Percentiles rank a stretch among this genome's conserved stretches.
phyloP scores from a whole-genome alignment of 2,329 filamentous ascomycete genomes.

The Trichoderma lentiforme region DNA sequence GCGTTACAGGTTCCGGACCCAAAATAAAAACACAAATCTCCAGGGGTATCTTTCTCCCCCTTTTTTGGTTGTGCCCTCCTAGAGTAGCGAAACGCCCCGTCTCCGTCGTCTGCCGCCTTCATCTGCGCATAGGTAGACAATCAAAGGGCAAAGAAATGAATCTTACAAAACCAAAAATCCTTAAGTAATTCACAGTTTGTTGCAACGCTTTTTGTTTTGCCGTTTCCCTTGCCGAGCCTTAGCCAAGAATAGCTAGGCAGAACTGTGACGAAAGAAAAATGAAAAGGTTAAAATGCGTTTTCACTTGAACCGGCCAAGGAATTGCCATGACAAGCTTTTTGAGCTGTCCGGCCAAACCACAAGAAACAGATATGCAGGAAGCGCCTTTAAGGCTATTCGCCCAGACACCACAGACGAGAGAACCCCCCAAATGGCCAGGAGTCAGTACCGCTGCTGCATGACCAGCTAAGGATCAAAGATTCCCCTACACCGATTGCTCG shows the following conservation, averaged over 20 bases:
- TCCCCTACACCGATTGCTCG: neutral
- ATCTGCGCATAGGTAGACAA: slow-evolving; percentile 16
- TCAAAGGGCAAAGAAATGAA: slow-evolving; percentile 10
- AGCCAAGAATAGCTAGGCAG: slow-evolving; percentile 18
- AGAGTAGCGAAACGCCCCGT: slow-evolving; percentile 16
- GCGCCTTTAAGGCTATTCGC: neutral
- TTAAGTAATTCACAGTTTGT: slow-evolving; percentile 14
- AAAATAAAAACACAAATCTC: slow-evolving; percentile 5
- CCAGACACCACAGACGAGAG: neutral
- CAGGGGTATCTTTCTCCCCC: neutral
- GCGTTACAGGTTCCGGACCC: slow-evolving; percentile 9
- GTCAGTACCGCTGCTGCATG: neutral
- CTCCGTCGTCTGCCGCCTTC: slow-evolving; percentile 9
- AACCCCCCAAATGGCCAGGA: neutral
- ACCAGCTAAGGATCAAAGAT: neutral
- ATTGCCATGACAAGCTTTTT: neutral
- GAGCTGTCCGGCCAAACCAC: neutral
- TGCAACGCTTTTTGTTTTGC: slow-evolving; percentile 17
- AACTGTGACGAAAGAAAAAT: slow-evolving; percentile 12
- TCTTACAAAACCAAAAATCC: slow-evolving; percentile 17
- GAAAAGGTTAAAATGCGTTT: neutral
- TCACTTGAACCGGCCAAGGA: slow-evolving; percentile 4
- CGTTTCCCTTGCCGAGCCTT: slow-evolving; percentile 13
- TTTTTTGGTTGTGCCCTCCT: slow-evolving; percentile 2
- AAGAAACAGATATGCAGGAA: slow-evolving; percentile 5